Percentiles rank a stretch among this genome's conserved stretches.
Evolutionary conservation across 371 early-diverging fungal genomes (phyloP).

Genomic region (Rhizopus delemar): DNA sequence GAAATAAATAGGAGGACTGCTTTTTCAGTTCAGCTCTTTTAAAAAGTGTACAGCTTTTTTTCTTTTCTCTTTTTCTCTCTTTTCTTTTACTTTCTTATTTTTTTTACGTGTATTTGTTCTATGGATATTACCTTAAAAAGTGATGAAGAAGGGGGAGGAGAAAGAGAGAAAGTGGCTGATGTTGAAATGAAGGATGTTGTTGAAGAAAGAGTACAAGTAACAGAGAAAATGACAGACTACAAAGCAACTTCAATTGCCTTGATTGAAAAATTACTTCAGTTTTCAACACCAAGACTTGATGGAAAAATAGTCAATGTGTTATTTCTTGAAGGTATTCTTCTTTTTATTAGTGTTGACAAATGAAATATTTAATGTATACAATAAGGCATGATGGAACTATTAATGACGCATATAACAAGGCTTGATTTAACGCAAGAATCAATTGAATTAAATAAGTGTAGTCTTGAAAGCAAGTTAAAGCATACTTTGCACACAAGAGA

Average conservation of each 20-base stretch:
- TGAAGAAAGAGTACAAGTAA: constrained; percentile 6
- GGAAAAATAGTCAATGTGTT: constrained; percentile 47
- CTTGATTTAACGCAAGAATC: constrained; percentile 10
- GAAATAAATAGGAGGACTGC: constrained; percentile 14
- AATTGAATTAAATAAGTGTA: constrained; percentile 9
- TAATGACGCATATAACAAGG: constrained; percentile 45
- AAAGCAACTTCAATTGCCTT: constrained; percentile 44
- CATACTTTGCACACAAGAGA: constrained; percentile 30
- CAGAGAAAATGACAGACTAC: constrained; percentile 4
- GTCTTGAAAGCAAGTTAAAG: constrained; percentile 22
- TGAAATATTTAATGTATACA: neutral
- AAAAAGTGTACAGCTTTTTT: neutral
- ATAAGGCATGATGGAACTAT: constrained; percentile 52
- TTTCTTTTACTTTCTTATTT: constrained; percentile 1
- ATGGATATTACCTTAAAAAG: constrained; percentile 1
- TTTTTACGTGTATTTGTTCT: constrained; percentile 1
- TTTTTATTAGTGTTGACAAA: neutral
- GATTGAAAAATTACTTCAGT: constrained; percentile 42
- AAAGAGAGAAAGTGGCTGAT: neutral
- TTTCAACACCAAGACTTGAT: constrained; percentile 43
- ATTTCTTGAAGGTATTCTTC: constrained; percentile 42
- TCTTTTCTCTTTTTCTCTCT: constrained; percentile 2
- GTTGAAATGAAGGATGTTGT: constrained; percentile 9
- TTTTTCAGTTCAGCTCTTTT: neutral
- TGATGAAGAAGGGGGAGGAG: neutral